Evolutionary conservation across 2,329 filamentous ascomycete species (phyloP).

Genomic region (Cytospora chrysosperma): DNA sequence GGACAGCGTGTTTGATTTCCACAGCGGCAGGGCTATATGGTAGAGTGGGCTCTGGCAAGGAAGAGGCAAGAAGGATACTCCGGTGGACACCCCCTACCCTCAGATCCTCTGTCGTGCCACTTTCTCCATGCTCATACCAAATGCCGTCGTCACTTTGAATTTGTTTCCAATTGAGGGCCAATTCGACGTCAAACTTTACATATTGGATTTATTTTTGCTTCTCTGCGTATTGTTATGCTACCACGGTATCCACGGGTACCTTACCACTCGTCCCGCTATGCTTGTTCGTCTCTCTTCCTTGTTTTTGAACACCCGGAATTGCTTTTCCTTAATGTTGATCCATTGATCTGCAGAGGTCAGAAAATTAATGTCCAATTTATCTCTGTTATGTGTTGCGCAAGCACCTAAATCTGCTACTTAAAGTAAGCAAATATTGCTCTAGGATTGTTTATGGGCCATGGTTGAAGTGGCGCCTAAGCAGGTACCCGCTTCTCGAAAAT

Average conservation of each 20-base stretch:
- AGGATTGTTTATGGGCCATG: neutral
- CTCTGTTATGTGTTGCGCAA: neutral
- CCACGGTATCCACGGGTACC: neutral
- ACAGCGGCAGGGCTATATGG: neutral
- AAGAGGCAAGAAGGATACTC: neutral
- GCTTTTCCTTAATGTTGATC: neutral
- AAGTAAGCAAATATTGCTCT: neutral
- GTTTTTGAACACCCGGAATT: too few relatives aligned
- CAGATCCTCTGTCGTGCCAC: neutral
- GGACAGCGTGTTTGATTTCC: neutral
- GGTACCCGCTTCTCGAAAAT: neutral
- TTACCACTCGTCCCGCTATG: neutral
- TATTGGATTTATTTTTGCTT: neutral
- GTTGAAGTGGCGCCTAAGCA: neutral
- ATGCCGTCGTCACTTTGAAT: neutral
- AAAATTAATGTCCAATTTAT: neutral
- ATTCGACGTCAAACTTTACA: neutral
- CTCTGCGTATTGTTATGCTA: neutral
- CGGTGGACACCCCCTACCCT: neutral
- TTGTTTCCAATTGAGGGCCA: neutral
- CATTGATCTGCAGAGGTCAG: neutral
- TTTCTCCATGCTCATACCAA: neutral
- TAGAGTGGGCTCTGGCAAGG: neutral
- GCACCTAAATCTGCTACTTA: neutral
- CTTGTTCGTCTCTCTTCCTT: too few relatives aligned